Conservation (phyloP, 352 stramenopile genomes). For the Salisapilia sapeloensis region DNA sequence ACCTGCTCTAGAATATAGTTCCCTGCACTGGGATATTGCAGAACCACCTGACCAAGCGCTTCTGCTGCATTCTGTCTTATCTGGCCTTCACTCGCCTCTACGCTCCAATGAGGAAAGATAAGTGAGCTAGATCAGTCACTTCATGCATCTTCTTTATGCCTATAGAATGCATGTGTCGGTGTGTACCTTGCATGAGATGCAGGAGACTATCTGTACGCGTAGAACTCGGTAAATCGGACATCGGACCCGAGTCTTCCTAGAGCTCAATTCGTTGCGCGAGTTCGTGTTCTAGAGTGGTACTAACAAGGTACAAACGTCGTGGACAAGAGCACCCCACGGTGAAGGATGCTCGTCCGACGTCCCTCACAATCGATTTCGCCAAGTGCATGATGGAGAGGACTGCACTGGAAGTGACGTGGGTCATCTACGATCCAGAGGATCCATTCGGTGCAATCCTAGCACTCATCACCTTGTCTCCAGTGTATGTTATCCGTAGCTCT, state of each 20-base stretch:
- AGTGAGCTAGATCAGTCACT: neutral
- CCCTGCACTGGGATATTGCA: slow-evolving; percentile 21
- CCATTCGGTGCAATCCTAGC: slow-evolving; percentile 43
- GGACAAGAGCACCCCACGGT: no score
- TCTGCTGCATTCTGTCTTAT: slow-evolving; percentile 55
- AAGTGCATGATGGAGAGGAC: slow-evolving; percentile 4
- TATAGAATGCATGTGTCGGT: neutral
- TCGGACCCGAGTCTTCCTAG: neutral
- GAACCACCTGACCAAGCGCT: slow-evolving; percentile 42
- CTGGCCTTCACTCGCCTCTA: slow-evolving; percentile 53
- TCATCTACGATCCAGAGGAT: slow-evolving; percentile 63
- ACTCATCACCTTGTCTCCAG: slow-evolving; percentile 56
- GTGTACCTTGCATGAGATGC: slow-evolving; percentile 43
- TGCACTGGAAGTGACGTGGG: slow-evolving; percentile 57
- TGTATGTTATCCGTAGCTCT: slow-evolving; percentile 16
- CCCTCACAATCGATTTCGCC: no score
- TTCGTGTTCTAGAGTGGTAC: neutral
- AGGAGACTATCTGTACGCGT: slow-evolving; percentile 68
- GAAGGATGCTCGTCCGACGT: slow-evolving; percentile 1
- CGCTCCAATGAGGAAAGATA: neutral
- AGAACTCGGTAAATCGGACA: neutral
- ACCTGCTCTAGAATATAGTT: slow-evolving; percentile 34
- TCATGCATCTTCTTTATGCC: slow-evolving; percentile 1
- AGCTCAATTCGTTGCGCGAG: neutral
- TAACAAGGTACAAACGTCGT: slow-evolving; percentile 3